These are phyloP conservation scores for Polyplosphaeria fusca DNA, from an alignment of 495 filamentous ascomycete species.

Conservation along the genomic window DNA sequence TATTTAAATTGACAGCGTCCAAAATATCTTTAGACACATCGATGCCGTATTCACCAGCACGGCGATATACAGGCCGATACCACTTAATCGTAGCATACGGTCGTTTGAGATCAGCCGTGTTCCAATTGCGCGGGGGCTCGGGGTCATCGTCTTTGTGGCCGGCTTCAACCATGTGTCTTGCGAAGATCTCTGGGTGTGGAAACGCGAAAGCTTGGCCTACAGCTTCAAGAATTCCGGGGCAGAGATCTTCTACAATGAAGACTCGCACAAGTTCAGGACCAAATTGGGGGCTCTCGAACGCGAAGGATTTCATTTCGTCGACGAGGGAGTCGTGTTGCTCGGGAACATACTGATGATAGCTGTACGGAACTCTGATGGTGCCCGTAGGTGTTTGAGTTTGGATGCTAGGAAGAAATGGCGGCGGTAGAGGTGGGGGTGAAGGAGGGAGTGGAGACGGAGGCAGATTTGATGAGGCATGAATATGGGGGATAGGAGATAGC, in stretches of 20 bases:
- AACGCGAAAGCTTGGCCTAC: slow-evolving; percentile 24
- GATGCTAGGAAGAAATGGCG: too few species aligned
- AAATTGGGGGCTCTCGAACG: too few species aligned
- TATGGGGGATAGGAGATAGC: too few species aligned
- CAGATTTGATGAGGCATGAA: too few species aligned
- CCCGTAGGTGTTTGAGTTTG: too few species aligned
- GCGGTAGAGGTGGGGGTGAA: too few species aligned
- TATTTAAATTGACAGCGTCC: not conserved
- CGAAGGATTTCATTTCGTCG: too few species aligned
- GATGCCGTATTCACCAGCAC: slow-evolving; percentile 1
- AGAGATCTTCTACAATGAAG: slow-evolving; percentile 38
- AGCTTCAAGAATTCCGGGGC: slow-evolving; percentile 23
- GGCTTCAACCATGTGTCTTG: slow-evolving; percentile 15
- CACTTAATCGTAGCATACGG: not conserved
- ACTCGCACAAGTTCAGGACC: too few species aligned
- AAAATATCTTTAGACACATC: slow-evolving; percentile 2
- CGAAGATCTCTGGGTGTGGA: slow-evolving; percentile 33
- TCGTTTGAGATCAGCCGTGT: not conserved
- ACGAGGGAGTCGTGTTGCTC: too few species aligned
- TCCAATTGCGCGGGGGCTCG: not conserved
- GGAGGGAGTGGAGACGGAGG: too few species aligned
- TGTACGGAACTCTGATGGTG: too few species aligned
- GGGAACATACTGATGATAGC: too few species aligned
- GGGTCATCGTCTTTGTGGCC: not conserved
- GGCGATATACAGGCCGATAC: slow-evolving; percentile 6